Evolutionary conservation across 2,329 filamentous ascomycete species (phyloP).

Genomic region (Magnaporthiopsis rhizophila): DNA sequence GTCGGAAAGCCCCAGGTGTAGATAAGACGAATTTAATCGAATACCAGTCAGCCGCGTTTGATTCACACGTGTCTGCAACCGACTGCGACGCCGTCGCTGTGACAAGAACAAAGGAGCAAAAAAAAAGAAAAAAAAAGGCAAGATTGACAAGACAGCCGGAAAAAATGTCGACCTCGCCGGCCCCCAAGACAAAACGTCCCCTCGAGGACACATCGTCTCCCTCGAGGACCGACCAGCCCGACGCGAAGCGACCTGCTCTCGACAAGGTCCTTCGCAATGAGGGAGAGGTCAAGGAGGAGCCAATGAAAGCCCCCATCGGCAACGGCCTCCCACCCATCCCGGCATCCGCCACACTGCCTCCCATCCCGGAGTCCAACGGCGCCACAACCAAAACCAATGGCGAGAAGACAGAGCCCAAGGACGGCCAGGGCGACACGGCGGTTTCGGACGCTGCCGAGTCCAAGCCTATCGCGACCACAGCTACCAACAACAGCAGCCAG

Average conservation of each 20-base stretch:
- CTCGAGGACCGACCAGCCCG: conserved; percentile 85
- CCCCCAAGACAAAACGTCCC: conserved; percentile 74
- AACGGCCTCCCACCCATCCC: conserved; percentile 22
- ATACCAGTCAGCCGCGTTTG: conserved; percentile 29
- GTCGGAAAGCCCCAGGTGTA: conserved; percentile 79
- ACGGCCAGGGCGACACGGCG: conserved; percentile 60
- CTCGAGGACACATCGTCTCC: conserved; percentile 96
- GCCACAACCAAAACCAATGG: conserved; percentile 41
- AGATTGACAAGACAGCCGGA: conserved; percentile 38
- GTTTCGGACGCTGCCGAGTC: conserved; percentile 55
- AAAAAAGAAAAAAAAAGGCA: conserved; percentile 27
- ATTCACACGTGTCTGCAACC: conserved; percentile 1
- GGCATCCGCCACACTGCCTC: neutral
- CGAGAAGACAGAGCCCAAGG: conserved; percentile 41
- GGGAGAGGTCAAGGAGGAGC: conserved; percentile 40
- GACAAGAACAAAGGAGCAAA: conserved; percentile 26
- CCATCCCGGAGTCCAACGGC: conserved; percentile 37
- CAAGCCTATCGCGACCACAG: conserved; percentile 36
- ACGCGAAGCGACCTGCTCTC: conserved; percentile 91
- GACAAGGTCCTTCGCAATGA: conserved; percentile 79
- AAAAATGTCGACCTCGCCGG: conserved; percentile 65
- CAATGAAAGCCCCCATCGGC: conserved; percentile 23
- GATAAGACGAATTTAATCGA: conserved; percentile 46
- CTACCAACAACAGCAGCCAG: conserved; percentile 31
- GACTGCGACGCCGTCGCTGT: conserved; percentile 12